Base-by-base conservation (phyloP, 192 early-diverging fungal species). In the Umbelopsis isabellina region DNA sequence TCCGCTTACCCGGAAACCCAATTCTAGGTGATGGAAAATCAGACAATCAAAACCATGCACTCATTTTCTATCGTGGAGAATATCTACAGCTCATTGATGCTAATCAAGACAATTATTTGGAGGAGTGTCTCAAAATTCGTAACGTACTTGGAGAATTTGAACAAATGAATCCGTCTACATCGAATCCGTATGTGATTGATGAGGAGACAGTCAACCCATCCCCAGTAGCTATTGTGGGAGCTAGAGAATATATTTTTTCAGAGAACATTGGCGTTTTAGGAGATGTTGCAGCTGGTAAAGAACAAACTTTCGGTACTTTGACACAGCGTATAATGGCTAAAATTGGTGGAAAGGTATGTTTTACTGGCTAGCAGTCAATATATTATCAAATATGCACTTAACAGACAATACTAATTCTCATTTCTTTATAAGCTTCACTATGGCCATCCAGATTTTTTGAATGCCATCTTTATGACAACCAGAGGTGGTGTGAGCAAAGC, bases 31-130 rank as follows among this genome's bases (percentile, higher is more conserved):
- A 95, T 75, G 94, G 94, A 49, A 95, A 95, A 82, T 91, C 92
- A 0, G 93, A 93, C 78, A 95, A 95, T 76, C 94, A 94, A 81
- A 94, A 93, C 78, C 92, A 94, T 71, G 84, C 91, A 20, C 85
- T 95, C 48, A 87, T 94, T 41, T 95, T 92, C 65, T 87, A 87
- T 47, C 93, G 94, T 47, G 94, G 94, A 45, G 94, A 95, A 82
- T 94, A 93, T 55, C 35, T 95, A 45, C 92, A 95, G 75, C 78
- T 94, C 11, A 86, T 95, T 30, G 94, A 95, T 69, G 94, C 94
- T 20, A 95, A 95, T 71, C 93, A 94, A 83, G 94, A 95, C 75
- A 93, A 95, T 77, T 95, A 95, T 72, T 83, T 95, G n/a, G 94
- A 95, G 67, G 93, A 94, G 82, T 88, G 89, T 48, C 81, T 95